Evolutionary conservation across 1,139 yeast species (phyloP).

Genomic region (Yamadazyma jaroonii): DNA sequence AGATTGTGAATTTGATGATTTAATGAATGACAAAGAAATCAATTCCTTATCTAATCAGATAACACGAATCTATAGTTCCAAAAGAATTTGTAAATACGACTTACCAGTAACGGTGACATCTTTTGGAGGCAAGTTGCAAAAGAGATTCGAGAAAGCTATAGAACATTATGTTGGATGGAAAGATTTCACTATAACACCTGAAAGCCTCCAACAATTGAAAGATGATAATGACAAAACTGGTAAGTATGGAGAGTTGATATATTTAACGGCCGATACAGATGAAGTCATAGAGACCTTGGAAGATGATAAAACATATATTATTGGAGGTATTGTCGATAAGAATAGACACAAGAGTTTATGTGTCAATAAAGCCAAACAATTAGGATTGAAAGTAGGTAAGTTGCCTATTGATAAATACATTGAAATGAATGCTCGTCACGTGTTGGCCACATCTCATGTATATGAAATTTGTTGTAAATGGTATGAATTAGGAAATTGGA

Average conservation of each 20-base stretch:
- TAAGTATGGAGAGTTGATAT: conserved; percentile 46
- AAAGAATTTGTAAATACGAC: conserved; percentile 58
- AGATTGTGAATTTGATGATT: conserved; percentile 88
- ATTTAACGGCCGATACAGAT: conserved; percentile 86
- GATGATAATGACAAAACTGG: conserved; percentile 14
- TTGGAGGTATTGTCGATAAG: conserved; percentile 96
- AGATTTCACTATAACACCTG: conserved; percentile 50
- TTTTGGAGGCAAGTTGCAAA: conserved; percentile 49
- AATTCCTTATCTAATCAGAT: conserved; percentile 78
- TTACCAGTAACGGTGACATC: conserved; percentile 63
- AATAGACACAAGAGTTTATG: conserved; percentile 86
- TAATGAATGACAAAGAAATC: conserved; percentile 81
- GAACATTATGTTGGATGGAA: conserved; percentile 67
- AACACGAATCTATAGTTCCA: conserved; percentile 77
- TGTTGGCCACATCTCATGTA: conserved; percentile 91
- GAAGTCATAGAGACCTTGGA: conserved; percentile 60
- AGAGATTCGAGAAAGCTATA: conserved; percentile 66
- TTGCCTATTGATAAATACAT: conserved; percentile 88
- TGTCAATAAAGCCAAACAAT: conserved; percentile 70
- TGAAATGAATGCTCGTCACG: conserved; percentile 79
- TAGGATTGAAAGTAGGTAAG: conserved; percentile 71
- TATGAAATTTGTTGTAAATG: conserved; percentile 81
- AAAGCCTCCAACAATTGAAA: conserved; percentile 37
- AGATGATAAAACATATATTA: conserved; percentile 70
- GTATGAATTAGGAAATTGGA: conserved; percentile 82